Evolutionary conservation across 441 rosid genomes (phyloP).

Genomic region (Euphorbia corollata): DNA sequence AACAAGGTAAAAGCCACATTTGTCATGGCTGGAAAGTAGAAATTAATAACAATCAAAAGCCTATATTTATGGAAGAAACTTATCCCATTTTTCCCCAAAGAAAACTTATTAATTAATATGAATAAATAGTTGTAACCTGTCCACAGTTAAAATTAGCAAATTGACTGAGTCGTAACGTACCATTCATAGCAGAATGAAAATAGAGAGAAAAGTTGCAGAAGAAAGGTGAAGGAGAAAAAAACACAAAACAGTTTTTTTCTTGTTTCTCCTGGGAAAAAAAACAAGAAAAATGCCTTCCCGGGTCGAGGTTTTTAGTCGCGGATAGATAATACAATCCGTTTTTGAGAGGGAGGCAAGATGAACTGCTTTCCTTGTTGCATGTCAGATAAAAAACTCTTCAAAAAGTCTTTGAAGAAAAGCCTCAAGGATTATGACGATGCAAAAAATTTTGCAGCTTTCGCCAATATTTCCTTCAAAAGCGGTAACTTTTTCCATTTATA

Average conservation of each 20-base stretch:
- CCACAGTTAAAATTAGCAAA: conserved; percentile 27
- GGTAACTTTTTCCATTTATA: conserved; percentile 31
- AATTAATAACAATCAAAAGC: background rate
- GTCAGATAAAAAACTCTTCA: conserved; percentile 32
- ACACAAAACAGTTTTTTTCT: background rate
- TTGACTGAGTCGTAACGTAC: conserved; percentile 20
- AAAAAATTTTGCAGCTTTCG: conserved; percentile 46
- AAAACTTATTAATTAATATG: too few relatives aligned
- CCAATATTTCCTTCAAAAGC: conserved; percentile 70
- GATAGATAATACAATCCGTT: background rate
- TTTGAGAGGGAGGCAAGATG: conserved; percentile 30
- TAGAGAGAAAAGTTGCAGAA: conserved; percentile 19
- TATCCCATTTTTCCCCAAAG: background rate
- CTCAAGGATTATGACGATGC: conserved; percentile 46
- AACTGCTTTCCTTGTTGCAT: conserved; percentile 57
- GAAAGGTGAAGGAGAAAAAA: background rate
- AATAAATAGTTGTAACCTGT: conserved; percentile 18
- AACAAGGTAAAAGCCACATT: background rate
- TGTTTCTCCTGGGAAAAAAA: conserved; percentile 16
- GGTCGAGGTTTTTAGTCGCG: conserved; percentile 18
- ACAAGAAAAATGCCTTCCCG: conserved; percentile 24
- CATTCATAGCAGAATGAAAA: conserved; percentile 19
- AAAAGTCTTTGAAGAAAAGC: conserved; percentile 53
- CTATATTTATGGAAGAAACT: background rate
- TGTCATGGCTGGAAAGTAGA: background rate